A percentile compares a stretch with the other conserved stretches of the same genome.
These are phyloP conservation scores for Podospora pseudoanserina DNA, from an alignment of 495 filamentous ascomycete species.

Conservation along the genomic window DNA sequence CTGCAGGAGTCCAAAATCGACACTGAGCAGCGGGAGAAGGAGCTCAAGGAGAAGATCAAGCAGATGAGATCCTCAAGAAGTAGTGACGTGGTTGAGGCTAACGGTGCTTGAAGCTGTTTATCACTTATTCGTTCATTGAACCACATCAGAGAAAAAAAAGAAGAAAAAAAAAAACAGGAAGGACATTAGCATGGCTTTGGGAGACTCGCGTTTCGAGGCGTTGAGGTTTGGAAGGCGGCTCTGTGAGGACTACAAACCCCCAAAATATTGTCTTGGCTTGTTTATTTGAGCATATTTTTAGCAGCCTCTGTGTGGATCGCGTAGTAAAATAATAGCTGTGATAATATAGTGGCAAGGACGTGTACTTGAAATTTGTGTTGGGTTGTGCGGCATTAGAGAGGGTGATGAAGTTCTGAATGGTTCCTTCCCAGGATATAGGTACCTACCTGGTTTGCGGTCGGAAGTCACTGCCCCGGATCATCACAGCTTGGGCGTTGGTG, in stretches of 20 bases:
- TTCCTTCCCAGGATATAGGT: not conserved
- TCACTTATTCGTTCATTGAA: not conserved
- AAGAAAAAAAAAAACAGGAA: not conserved
- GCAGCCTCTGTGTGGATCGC: not conserved
- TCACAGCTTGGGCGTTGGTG: not conserved
- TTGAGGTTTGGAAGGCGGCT: not conserved
- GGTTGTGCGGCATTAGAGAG: not conserved
- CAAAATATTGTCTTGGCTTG: not conserved
- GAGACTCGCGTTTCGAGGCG: not conserved
- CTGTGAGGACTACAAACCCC: not conserved
- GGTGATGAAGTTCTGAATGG: not conserved
- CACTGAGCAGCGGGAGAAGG: constrained; percentile 60
- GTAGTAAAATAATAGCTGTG: not conserved
- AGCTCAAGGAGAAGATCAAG: constrained; percentile 66
- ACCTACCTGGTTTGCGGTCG: not conserved
- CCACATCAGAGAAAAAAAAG: not conserved
- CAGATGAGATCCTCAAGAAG: constrained; percentile 56
- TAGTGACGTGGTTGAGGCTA: constrained; percentile 45
- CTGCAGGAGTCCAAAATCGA: constrained; percentile 32
- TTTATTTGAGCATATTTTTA: not conserved
- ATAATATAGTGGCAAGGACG: not conserved
- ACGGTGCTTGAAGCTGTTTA: constrained; percentile 35
- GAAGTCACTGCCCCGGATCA: not conserved
- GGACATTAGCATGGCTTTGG: not conserved
- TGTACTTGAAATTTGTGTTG: not conserved